Evolutionary conservation across 2,329 filamentous ascomycete genomes (phyloP), one percentile per base, ranked within the genome.

Genomic region (Cadophora luteo-olivacea): DNA sequence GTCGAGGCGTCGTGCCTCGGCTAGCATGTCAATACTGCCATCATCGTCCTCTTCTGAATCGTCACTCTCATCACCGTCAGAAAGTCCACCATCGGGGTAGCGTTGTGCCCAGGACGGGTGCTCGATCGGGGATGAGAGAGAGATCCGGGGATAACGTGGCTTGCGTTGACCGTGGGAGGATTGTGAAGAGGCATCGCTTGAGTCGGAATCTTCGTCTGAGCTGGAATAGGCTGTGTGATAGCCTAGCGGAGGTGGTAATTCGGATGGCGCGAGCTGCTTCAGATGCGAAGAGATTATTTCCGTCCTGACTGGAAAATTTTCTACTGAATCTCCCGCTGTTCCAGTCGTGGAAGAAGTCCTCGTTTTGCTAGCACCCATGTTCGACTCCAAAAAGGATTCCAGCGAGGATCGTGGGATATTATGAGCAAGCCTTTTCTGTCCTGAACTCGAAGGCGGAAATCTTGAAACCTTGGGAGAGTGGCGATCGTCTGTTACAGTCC

Each of bases 1-100:
- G 64, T 75, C 68, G 2, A 69, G 9, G 14, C 63, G 58, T 36
- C 73, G 63, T 3, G 65, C 63, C 36, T 69, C 64, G 3, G 70
- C 72, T 8, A 75, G 64, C 70, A 75, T 74, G 41, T 74, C 72
- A 41, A 74, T 73, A 49, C 69, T 71, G 24, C 38, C 66, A 22
- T 69, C 71, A 58, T 72, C 71, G 1, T 71, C 69, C 11, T 69
- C 67, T 1, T 70, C 68, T 22, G 65, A 60, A 41, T 70, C 63
- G n/a, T 70, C 61, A 52, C 45, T 36, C 64, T 63, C 52, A 8
- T 55, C 48, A n/a, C 38, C 51, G 25, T 66, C 55, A 4, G 57
- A 60, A 12, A 60, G 22, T 6, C 57, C 57, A 5, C 57, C 57
- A 57, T 61, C 62, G 19, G 52, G 61, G 29, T 57, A 48, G 0